Evolutionary conservation across 768 basidiomycete genomes (phyloP).

Genomic region (Macrolepiota dolichaula): DNA sequence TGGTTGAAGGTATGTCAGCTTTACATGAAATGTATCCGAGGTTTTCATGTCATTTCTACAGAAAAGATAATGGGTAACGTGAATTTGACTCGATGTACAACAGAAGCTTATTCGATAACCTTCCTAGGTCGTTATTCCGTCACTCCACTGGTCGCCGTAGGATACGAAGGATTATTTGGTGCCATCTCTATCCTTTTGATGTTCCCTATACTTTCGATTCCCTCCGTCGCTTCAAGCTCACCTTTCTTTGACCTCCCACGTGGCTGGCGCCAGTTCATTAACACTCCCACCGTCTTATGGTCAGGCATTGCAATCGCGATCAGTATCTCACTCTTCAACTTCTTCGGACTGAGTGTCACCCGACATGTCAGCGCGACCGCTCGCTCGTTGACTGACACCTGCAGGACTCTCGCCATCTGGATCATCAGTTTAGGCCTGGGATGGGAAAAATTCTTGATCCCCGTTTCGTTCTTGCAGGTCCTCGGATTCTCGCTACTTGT

Average conservation of each 20-base stretch:
- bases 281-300: slow-evolving; percentile 68
- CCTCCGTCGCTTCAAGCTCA: slow-evolving; percentile 57
- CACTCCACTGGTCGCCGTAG: slow-evolving; percentile 88
- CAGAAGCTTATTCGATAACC: slow-evolving; percentile 9
- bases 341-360: slow-evolving; percentile 91
- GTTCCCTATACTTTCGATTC: slow-evolving; percentile 77
- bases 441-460: slow-evolving; percentile 85
- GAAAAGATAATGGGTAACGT: slow-evolving; percentile 83
- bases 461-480: slow-evolving; percentile 80
- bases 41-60: slow-evolving; percentile 17
- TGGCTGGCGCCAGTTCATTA: slow-evolving; percentile 86
- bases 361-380: slow-evolving; percentile 91
- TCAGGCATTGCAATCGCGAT: slow-evolving; percentile 68
- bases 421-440: slow-evolving; percentile 83
- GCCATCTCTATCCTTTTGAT: slow-evolving; percentile 71
- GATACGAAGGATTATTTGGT: slow-evolving; percentile 93
- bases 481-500: slow-evolving; percentile 85
- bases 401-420: slow-evolving; percentile 96
- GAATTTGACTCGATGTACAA: not conserved
- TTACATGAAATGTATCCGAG: not conserved
- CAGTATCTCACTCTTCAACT: slow-evolving; percentile 83
- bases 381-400: slow-evolving; percentile 89
- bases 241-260: slow-evolving; percentile 85
- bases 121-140: slow-evolving; percentile 65
- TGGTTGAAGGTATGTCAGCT: slow-evolving; percentile 63